phyloP scores from a whole-genome alignment of 257 asterid species.

The Ligustrum vulgare region DNA sequence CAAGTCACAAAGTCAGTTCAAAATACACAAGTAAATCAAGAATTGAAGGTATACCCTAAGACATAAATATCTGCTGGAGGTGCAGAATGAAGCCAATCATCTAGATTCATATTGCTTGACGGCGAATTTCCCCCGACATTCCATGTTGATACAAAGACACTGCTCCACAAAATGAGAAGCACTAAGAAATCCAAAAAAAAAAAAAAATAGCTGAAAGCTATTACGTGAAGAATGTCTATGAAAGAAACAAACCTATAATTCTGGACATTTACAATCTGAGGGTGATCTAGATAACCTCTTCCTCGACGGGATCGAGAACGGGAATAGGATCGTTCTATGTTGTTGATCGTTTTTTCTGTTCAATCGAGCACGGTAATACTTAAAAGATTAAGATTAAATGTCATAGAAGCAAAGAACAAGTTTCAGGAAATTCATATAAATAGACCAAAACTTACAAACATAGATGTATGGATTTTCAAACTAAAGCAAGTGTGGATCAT shows the following conservation, averaged over 20 bases:
- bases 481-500: background rate
- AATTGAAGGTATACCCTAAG: slow-evolving; percentile 39
- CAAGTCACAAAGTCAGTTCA: background rate
- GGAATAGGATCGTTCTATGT: slow-evolving; percentile 17
- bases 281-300: slow-evolving; percentile 50
- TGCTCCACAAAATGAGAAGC: slow-evolving; percentile 17
- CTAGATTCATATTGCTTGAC: slow-evolving; percentile 55
- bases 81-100: slow-evolving; percentile 80
- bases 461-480: background rate
- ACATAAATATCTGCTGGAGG: slow-evolving; percentile 62
- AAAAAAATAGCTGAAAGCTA: background rate
- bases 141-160: slow-evolving; percentile 54
- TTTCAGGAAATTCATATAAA: background rate
- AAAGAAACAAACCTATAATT: slow-evolving; percentile 43
- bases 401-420: background rate
- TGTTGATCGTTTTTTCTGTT: slow-evolving; percentile 43
- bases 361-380: background rate
- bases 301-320: slow-evolving; percentile 36
- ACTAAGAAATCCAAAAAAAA: background rate
- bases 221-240: background rate
- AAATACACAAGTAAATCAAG: background rate
- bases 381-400: background rate
- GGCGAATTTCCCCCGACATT: slow-evolving; percentile 64
- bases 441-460: background rate
- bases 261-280: slow-evolving; percentile 55